These are phyloP conservation scores for Fusarium sp. DNA, from an alignment of 2,329 filamentous ascomycete species.

Conservation along the genomic window DNA sequence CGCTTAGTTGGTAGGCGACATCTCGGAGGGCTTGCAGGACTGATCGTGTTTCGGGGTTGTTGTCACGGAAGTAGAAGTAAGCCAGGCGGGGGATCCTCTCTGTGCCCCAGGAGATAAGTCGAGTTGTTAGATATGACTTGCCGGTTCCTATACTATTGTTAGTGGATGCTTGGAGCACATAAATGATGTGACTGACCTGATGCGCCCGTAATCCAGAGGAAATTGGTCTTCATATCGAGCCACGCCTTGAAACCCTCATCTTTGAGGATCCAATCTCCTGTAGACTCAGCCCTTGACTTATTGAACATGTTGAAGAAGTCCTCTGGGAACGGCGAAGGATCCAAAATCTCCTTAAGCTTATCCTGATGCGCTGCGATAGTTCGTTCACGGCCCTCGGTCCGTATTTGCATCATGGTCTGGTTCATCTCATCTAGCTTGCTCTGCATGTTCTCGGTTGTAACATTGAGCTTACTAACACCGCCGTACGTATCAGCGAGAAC, in stretches of 20 bases:
- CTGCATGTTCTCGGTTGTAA: conserved; percentile 55
- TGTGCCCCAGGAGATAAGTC: conserved; percentile 58
- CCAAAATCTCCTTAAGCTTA: conserved; percentile 56
- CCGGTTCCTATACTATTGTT: conserved; percentile 53
- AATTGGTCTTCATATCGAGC: conserved; percentile 54
- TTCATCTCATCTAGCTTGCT: conserved; percentile 54
- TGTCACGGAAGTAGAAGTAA: conserved; percentile 64
- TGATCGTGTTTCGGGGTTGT: conserved; percentile 61
- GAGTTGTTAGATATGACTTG: conserved; percentile 61
- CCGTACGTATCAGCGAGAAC: conserved; percentile 61
- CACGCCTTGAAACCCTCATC: conserved; percentile 58
- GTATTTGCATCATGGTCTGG: conserved; percentile 53
- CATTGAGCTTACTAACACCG: conserved; percentile 53
- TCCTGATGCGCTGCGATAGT: conserved; percentile 53
- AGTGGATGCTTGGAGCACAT: background rate
- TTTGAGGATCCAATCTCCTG: conserved; percentile 61
- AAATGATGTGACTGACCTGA: conserved; percentile 51
- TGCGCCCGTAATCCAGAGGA: conserved; percentile 61
- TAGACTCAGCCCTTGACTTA: conserved; percentile 56
- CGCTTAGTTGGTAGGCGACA: conserved; percentile 61
- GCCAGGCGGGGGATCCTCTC: conserved; percentile 54
- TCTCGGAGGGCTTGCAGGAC: conserved; percentile 61
- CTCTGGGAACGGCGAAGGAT: conserved; percentile 59
- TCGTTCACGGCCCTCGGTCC: conserved; percentile 53
- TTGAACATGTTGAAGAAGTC: conserved; percentile 59